phyloP scores from a whole-genome alignment of 768 basidiomycete genomes.

The Pleurotus sapidus region DNA sequence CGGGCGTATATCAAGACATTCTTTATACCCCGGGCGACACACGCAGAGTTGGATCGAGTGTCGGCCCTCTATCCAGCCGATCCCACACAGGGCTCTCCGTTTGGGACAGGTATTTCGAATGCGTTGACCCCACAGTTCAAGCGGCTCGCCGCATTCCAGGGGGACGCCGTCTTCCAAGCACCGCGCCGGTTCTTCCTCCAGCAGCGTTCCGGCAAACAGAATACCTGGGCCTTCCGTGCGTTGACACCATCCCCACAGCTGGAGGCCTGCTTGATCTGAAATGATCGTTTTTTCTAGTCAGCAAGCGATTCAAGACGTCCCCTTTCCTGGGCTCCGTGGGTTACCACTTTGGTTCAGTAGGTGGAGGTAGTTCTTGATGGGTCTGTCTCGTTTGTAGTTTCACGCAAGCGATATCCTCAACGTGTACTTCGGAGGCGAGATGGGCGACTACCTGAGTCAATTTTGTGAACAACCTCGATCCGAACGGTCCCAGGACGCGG shows the following conservation, averaged over 20 bases:
- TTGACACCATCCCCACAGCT: no score
- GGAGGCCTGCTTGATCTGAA: slow-evolving; percentile 11
- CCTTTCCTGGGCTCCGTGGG: slow-evolving; percentile 44
- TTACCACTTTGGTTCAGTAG: background rate
- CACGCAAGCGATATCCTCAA: slow-evolving; percentile 43
- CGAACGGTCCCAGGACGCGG: slow-evolving; percentile 34
- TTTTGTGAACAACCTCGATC: slow-evolving; percentile 40
- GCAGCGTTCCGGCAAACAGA: slow-evolving; percentile 29
- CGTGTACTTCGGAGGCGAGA: slow-evolving; percentile 37
- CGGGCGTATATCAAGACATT: slow-evolving; percentile 23
- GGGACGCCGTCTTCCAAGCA: slow-evolving; percentile 49
- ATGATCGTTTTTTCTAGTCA: slow-evolving; percentile 30
- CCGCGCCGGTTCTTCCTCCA: slow-evolving; percentile 46
- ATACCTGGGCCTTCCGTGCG: slow-evolving; percentile 39
- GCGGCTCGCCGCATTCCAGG: slow-evolving; percentile 45
- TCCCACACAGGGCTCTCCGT: slow-evolving; percentile 49
- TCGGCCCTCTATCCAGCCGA: slow-evolving; percentile 34
- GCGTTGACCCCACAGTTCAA: slow-evolving; percentile 48
- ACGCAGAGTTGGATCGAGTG: slow-evolving; percentile 25
- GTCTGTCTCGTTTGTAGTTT: no score
- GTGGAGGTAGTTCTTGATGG: no score
- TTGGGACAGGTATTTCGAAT: slow-evolving; percentile 42
- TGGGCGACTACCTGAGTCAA: slow-evolving; percentile 47
- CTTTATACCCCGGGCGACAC: slow-evolving; percentile 22
- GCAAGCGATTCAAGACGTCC: slow-evolving; percentile 37